Conservation (phyloP, 2,329 filamentous ascomycete genomes). For the Teratosphaeria pseudoeucalypti region DNA sequence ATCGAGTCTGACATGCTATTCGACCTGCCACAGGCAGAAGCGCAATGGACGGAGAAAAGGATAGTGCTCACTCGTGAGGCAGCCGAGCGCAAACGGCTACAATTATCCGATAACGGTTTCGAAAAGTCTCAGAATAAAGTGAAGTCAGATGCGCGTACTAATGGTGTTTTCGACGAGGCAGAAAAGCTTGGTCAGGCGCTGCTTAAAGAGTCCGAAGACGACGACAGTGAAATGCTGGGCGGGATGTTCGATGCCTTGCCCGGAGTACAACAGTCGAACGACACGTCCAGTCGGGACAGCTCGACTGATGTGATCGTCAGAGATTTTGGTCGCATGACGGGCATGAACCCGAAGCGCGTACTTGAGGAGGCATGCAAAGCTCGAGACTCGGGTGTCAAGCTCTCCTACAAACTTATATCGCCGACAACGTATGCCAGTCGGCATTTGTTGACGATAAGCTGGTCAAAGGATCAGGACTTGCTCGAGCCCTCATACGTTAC, state of each 20-base stretch:
- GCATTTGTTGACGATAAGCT: constrained; percentile 62
- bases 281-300: constrained; percentile 1
- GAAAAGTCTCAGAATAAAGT: not conserved
- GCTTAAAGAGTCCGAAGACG: constrained; percentile 34
- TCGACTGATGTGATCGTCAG: constrained; percentile 47
- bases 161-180: not conserved
- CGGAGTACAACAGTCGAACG: constrained; percentile 10
- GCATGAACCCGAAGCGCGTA: constrained; percentile 62
- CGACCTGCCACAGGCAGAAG: constrained; percentile 37
- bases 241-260: constrained; percentile 43
- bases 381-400: constrained; percentile 59
- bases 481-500: constrained; percentile 33
- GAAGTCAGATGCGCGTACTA: not conserved
- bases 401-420: constrained; percentile 61
- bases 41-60: constrained; percentile 35
- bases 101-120: constrained; percentile 9
- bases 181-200: not conserved
- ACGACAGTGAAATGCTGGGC: constrained; percentile 43
- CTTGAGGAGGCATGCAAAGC: constrained; percentile 83
- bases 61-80: constrained; percentile 32
- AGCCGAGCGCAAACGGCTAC: constrained; percentile 24
- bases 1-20: constrained; percentile 57
- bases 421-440: constrained; percentile 64
- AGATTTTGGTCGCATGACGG: constrained; percentile 76
- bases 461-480: constrained; percentile 62